A percentile compares a stretch with the other conserved stretches of the same genome.
phyloP scores from a whole-genome alignment of 257 asterid genomes.

The Orobanche coerulescens region DNA sequence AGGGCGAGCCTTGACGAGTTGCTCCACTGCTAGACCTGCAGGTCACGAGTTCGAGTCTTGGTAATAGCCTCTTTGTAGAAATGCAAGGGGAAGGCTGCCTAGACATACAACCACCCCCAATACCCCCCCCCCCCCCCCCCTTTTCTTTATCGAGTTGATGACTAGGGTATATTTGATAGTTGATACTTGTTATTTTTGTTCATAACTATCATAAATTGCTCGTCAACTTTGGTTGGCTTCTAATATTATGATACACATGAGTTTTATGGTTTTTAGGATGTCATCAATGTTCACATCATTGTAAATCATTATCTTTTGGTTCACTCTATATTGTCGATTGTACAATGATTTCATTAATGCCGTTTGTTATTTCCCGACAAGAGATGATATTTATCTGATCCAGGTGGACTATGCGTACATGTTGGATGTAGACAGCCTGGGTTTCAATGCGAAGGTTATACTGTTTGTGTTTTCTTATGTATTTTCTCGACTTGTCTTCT shows the following conservation, averaged over 20 bases:
- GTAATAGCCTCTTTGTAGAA: no score
- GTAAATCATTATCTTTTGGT: no score
- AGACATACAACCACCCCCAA: no score
- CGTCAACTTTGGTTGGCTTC: neutral
- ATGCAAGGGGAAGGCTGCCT: no score
- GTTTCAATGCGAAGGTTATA: constrained; percentile 81
- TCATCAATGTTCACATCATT: neutral
- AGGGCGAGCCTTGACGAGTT: no score
- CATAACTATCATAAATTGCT: neutral
- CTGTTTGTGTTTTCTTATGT: neutral
- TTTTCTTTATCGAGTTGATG: no score
- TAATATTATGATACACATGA: neutral
- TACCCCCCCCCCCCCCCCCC: no score
- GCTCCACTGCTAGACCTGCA: no score
- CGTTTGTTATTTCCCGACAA: neutral
- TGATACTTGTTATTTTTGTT: neutral
- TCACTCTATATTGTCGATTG: neutral
- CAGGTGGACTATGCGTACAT: constrained; percentile 85
- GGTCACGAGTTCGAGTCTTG: no score
- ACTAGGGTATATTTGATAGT: neutral
- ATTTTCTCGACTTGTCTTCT: neutral
- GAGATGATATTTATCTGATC: constrained; percentile 9
- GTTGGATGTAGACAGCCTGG: constrained; percentile 85
- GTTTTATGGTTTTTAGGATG: neutral
- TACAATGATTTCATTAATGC: neutral